Evolutionary conservation across 306 rosid species (phyloP), one percentile per base, ranked within the genome.

Genomic region (Morella rubra): DNA sequence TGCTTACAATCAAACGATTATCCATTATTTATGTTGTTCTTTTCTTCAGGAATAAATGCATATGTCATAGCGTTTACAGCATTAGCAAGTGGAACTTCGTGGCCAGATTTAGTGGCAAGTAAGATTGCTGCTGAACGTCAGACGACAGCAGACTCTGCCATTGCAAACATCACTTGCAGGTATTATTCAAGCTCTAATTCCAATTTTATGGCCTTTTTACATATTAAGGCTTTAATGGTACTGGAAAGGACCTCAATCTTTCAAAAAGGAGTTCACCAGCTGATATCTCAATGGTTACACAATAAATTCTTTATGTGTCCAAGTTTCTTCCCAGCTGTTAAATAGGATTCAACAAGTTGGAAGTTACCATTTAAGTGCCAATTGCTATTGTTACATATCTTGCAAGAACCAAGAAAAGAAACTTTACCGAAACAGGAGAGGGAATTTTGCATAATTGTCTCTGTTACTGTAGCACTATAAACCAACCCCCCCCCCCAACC

Each of bases 91-190:
- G 98, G 97, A 85, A 95, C 97, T 84, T 95, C 98, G 5, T 92
- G 98, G 98, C 98, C 97, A 6, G 98, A 95, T 84, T 91, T 95
- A 80, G 98, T 95, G 77, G 98, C 98, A 6, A 95, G 98, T 83
- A 95, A 84, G 92, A 95, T 95, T 80, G 98, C 98, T 76, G 96
- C 97, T 45, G 92, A 95, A 85, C 98, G 98, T 55, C 98, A 92
- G 85, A 59, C 80, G 75, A 95, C 97, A 10, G 98, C 98, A 5
- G 97, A 95, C 76, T 95, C 98, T 19, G 97, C 98, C 75, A 92
- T 95, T 77, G 98, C 98, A 77, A 95, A 95, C 83, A 95, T 95
- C 77, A 95, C 97, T 69, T 95, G 98, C 98, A 95, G 98, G 98
- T 95, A 32, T 83, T n/a, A 54, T 77, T 76, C 80, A 6, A 18